Evolutionary conservation across 257 asterid genomes (phyloP), one percentile per base, ranked within the genome.

Genomic region (Osmanthus fragrans): DNA sequence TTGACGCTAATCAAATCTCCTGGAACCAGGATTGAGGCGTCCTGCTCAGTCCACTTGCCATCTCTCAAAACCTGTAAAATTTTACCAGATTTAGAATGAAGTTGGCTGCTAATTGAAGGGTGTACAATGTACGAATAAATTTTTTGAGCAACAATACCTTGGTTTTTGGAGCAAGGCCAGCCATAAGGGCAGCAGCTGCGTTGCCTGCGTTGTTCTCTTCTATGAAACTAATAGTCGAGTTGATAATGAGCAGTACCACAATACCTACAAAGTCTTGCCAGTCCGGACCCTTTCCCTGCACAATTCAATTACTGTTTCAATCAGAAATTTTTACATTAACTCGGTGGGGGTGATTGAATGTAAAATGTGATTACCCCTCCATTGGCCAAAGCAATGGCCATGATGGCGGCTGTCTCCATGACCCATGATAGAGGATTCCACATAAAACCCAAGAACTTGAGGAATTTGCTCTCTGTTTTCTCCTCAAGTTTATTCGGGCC

Each of bases 101-200:
- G 42, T 29, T 16, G 6, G 32, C 19, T 1, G 27, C 12, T 5
- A 47, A 47, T 15, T 47, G 58, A 47, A 47, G 58, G 21, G n/a
- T 16, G 58, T 0, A 13, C n/a, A 3, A 47, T 4, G 7, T 5
- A 73, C 19, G 23, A 39, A 33, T 40, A 47, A 51, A 8, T 49
- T 54, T 25, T 32, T 51, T 70, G 29, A 70, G 21, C 3, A 3
- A 18, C 23, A 15, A 18, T 76, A 91, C 98, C 97, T 93, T 93
- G 71, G 95, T 87, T 83, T 92, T 92, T 83, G 97, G 97, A 27
- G 98, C 98, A 66, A 94, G 97, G 68, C 96, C 97, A 71, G 96
- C 96, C 98, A 92, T 93, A 69, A 90, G 97, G 12, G 97, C 92
- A 12, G 98, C 96, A 0, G 98, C 98, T 37, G 98, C 98, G 60